Percentiles rank a stretch among this genome's conserved stretches.
phyloP scores from a whole-genome alignment of 2,329 filamentous ascomycete genomes.

The Cladorrhinum sp. region DNA sequence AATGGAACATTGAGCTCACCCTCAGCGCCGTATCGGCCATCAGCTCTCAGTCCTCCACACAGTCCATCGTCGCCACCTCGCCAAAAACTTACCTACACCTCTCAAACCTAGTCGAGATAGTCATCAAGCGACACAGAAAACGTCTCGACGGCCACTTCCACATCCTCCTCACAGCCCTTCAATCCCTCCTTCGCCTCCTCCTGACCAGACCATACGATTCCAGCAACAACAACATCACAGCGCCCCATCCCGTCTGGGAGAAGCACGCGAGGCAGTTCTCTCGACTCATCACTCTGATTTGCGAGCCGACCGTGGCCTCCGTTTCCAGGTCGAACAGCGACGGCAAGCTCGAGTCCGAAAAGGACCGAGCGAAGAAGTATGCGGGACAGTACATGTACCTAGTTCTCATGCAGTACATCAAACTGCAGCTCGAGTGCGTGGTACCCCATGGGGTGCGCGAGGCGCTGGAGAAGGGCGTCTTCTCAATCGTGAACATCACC shows the following conservation, averaged over 20 bases:
- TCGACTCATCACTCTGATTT: slow-evolving; percentile 54
- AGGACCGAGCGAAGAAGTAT: slow-evolving; percentile 58
- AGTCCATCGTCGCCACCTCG: slow-evolving; percentile 29
- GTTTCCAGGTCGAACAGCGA: slow-evolving; percentile 45
- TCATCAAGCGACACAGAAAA: slow-evolving; percentile 59
- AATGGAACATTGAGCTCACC: slow-evolving; percentile 57
- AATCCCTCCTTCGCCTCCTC: slow-evolving; percentile 54
- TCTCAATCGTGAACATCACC: slow-evolving; percentile 58
- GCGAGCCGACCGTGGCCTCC: slow-evolving; percentile 27
- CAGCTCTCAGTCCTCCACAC: slow-evolving; percentile 30
- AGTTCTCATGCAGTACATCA: slow-evolving; percentile 57
- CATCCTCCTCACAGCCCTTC: slow-evolving; percentile 52
- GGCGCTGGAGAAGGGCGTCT: slow-evolving; percentile 56
- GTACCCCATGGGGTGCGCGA: slow-evolving; percentile 51
- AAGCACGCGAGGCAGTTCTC: slow-evolving; percentile 51
- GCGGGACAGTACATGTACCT: slow-evolving; percentile 62
- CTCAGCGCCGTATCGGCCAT: slow-evolving; percentile 43
- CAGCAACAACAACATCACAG: not conserved
- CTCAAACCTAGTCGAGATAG: slow-evolving; percentile 52
- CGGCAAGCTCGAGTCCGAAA: slow-evolving; percentile 56
- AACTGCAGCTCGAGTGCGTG: slow-evolving; percentile 56
- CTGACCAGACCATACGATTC: slow-evolving; percentile 39
- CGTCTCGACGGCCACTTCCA: slow-evolving; percentile 62
- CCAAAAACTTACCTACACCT: slow-evolving; percentile 44
- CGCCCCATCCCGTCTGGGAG: slow-evolving; percentile 31